Evolutionary conservation across 257 asterid species (phyloP).

Genomic region (Ophiorrhiza pumila): DNA sequence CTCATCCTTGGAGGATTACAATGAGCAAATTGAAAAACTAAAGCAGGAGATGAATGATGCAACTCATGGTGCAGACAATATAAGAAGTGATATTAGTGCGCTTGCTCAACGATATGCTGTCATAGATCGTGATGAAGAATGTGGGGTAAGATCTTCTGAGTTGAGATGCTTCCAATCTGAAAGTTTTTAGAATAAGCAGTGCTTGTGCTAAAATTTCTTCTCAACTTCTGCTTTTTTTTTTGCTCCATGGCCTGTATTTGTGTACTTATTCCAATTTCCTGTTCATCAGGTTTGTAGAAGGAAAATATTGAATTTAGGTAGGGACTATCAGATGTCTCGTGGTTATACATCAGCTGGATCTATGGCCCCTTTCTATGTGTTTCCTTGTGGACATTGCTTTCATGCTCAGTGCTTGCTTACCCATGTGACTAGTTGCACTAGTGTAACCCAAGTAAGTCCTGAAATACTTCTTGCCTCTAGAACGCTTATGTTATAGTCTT

Average conservation of each 20-base stretch:
- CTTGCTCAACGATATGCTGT: conserved; percentile 90
- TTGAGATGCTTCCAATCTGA: conserved; percentile 2
- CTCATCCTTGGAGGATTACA: conserved; percentile 92
- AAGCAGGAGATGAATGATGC: conserved; percentile 99
- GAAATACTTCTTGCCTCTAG: conserved; percentile 2
- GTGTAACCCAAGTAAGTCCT: conserved; percentile 74
- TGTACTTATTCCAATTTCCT: conserved; percentile 16
- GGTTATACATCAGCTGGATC: conserved; percentile 75
- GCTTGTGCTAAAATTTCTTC: conserved; percentile 3
- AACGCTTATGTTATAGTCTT: conserved; percentile 7
- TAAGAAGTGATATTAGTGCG: conserved; percentile 88
- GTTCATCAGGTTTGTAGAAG: conserved; percentile 69
- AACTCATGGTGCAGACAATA: conserved; percentile 93
- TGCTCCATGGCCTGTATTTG: background rate
- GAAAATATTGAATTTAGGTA: conserved; percentile 67
- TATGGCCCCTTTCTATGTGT: conserved; percentile 94
- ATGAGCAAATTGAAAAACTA: conserved; percentile 90
- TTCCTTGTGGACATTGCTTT: conserved; percentile 97
- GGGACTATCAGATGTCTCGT: conserved; percentile 62
- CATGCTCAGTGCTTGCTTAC: conserved; percentile 91
- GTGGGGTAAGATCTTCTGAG: conserved; percentile 73
- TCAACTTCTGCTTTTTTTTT: background rate
- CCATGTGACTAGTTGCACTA: conserved; percentile 84
- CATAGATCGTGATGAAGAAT: conserved; percentile 81
- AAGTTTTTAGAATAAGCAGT: background rate